Base-by-base conservation (phyloP, 2,329 filamentous ascomycete genomes). In the Ascosphaera apis region DNA sequence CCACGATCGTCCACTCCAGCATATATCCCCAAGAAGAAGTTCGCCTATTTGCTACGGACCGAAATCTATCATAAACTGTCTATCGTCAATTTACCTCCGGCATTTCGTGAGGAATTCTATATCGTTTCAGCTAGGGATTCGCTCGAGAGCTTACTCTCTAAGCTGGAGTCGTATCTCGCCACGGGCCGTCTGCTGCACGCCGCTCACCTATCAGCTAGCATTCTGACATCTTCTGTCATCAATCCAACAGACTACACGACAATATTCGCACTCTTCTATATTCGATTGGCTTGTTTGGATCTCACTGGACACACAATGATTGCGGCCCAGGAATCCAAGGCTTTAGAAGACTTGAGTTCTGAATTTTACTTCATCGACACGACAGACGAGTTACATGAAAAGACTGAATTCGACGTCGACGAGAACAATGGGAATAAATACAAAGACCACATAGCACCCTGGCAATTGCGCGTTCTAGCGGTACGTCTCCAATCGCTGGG, bases 401-500 rank as follows among this genome's bases (percentile, higher is more conserved):
- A n/a, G n/a, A n/a, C n/a, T n/a, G 43, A 45, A 7, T 33, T 43
- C 13, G 47, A 48, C 11, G 37, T 41, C 2, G 42, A 50, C 1
- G 43, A 62, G 48, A 40, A 69, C 68, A 56, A 75, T 69, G 50
- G 76, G 49, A 47, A 75, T 50, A 37, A 72, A 66, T 42, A 67
- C 65, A 50, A 72, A 62, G 48, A 74, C 48, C 76, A 77, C 49
- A 64, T 91, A 0, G 77, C 86, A 0, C 86, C 86, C 0, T 98
- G 88, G 84, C 68, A 76, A 31, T 64, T 98, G 36, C 71, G 88
- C 4, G 67, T 93, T 2, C 64, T 95, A 12, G 74, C 76, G 4
- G 77, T 93, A 6, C 69, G 84, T 1, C 64, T 95, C 15, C 81
- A 91, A 45, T 81, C 80, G 0, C 67, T 92, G 33, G 82, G 81